Base-by-base conservation (phyloP, 192 early-diverging fungal genomes). In the Diversispora epigaea region DNA sequence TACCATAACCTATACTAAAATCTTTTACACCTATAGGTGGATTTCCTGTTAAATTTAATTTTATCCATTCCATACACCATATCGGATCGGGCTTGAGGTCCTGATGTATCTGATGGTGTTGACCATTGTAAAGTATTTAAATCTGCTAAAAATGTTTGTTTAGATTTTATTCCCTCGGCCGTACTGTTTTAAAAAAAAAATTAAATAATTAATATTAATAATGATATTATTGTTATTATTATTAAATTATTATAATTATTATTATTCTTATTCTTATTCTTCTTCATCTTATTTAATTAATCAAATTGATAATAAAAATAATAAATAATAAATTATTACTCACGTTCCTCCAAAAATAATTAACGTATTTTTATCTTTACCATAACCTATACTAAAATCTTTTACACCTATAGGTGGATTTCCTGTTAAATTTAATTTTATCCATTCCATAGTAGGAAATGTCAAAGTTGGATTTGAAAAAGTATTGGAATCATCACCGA, bases 301-400 rank as follows among this genome's bases (percentile, higher is more conserved):
- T 32, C 2, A 32, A 32, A 32, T 32, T 32, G 25, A 32, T 32
- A 32, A 32, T 32, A 32, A 32, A 1, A 58, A 65, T 41, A 3
- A 65, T 4, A 21, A 46, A 45, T 46, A 40, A 64, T 44, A 65
- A 45, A 65, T 15, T n/a, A 67, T 22, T 67, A 55, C 68, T 55
- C 55, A 71, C 68, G 68, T 55, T 71, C 68, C 68, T 0, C 68
- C 68, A 19, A 55, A 71, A 55, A 71, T 55, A 25, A 71, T 56
- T 40, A 50, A 52, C 6, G 21, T 55, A 21, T 71, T 56, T 8
- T 5, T 32, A 2, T 40, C 22, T 32, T 52, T 55, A 56, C 14
- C 12, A 8, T 71, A 71, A 43, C 68, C 68, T 40, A 71, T 39
- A 71, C 25, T 50, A 17, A 56, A 71, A 56, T 71, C 50, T 41